phyloP scores from a whole-genome alignment of 2,329 filamentous ascomycete species.

The Cordyceps pruinosa region DNA sequence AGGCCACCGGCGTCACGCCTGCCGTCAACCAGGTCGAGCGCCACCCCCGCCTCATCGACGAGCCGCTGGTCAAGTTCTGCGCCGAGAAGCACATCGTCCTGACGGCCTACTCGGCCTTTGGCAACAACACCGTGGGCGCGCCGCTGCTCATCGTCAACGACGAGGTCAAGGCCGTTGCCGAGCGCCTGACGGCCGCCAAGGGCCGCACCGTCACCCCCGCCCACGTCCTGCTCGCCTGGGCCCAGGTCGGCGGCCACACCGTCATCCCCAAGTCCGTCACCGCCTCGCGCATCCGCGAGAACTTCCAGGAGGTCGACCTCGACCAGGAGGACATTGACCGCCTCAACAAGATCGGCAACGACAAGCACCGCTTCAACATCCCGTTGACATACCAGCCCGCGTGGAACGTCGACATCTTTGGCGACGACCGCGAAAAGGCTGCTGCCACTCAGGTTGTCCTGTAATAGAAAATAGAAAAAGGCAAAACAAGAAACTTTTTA shows the following conservation, averaged over 20 bases:
- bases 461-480: slow-evolving; percentile 15
- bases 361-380: slow-evolving; percentile 37
- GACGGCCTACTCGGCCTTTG: slow-evolving; percentile 57
- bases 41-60: slow-evolving; percentile 55
- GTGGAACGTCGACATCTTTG: slow-evolving; percentile 52
- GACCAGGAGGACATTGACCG: slow-evolving; percentile 50
- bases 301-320: slow-evolving; percentile 63
- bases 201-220: slow-evolving; percentile 34
- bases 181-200: slow-evolving; percentile 31
- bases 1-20: slow-evolving; percentile 48
- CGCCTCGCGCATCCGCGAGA: slow-evolving; percentile 57
- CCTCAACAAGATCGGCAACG: slow-evolving; percentile 52
- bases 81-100: slow-evolving; percentile 56
- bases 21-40: slow-evolving; percentile 66
- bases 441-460: slow-evolving; percentile 41
- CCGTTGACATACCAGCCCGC: slow-evolving; percentile 39
- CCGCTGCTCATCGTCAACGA: slow-evolving; percentile 53
- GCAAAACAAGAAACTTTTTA: not conserved
- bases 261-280: slow-evolving; percentile 74
- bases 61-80: slow-evolving; percentile 52
- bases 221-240: slow-evolving; percentile 51
- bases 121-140: slow-evolving; percentile 36
- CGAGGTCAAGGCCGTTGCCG: slow-evolving; percentile 49
- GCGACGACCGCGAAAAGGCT: slow-evolving; percentile 44
- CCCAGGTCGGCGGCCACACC: slow-evolving; percentile 52